Evolutionary conservation across 106 monocot genomes (phyloP).

Genomic region (Acorus gramineus): DNA sequence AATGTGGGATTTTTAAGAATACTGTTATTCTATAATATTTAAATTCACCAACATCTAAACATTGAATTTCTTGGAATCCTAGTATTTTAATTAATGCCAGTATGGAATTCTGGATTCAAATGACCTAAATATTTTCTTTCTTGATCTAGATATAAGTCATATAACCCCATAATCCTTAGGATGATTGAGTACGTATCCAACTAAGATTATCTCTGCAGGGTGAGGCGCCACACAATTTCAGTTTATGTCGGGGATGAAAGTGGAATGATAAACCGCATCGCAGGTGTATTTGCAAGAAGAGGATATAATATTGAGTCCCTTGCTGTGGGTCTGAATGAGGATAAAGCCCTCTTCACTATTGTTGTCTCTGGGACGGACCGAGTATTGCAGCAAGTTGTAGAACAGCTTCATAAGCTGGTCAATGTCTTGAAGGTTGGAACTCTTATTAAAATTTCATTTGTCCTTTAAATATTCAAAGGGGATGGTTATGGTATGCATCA

Average conservation of each 20-base stretch:
- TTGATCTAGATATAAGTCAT: neutral
- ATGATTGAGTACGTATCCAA: too few species aligned
- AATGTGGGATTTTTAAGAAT: too few species aligned
- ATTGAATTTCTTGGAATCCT: too few species aligned
- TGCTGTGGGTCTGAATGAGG: slow-evolving; percentile 85
- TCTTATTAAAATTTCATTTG: neutral
- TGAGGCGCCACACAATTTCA: slow-evolving; percentile 71
- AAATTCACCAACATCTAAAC: too few species aligned
- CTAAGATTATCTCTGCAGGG: slow-evolving; percentile 24
- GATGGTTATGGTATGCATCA: too few species aligned
- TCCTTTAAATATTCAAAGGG: too few species aligned
- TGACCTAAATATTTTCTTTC: neutral
- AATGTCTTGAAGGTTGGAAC: slow-evolving; percentile 62
- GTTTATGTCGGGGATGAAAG: slow-evolving; percentile 95
- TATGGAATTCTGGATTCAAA: too few species aligned
- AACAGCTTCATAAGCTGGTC: slow-evolving; percentile 82
- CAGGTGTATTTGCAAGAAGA: slow-evolving; percentile 83
- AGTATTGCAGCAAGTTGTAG: slow-evolving; percentile 73
- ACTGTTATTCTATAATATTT: too few species aligned
- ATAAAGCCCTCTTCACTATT: slow-evolving; percentile 84
- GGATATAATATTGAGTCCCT: slow-evolving; percentile 96
- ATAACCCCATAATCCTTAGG: neutral
- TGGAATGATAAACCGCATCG: slow-evolving; percentile 89
- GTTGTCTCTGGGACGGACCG: slow-evolving; percentile 73
- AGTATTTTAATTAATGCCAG: too few species aligned